Evolutionary conservation across 768 basidiomycete species (phyloP).

Genomic region (Hypholoma sublateritium): DNA sequence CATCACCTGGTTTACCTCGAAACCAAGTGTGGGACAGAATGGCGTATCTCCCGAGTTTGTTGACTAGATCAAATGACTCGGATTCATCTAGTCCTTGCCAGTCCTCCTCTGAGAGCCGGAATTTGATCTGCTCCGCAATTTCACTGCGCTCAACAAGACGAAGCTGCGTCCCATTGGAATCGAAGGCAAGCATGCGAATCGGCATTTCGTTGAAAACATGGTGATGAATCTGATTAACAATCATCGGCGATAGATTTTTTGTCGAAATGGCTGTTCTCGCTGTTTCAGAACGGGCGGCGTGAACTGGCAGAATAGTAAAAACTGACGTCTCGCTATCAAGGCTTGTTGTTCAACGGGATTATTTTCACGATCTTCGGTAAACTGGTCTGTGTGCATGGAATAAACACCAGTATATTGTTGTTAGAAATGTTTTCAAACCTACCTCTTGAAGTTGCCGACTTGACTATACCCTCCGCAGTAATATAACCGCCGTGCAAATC

Average conservation of each 20-base stretch:
- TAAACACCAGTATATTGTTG: neutral
- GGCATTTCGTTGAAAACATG: neutral
- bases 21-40: conserved; percentile 6
- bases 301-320: neutral
- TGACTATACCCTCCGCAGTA: neutral
- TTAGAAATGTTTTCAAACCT: neutral
- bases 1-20: neutral
- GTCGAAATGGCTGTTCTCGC: neutral
- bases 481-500: neutral
- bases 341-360: too few relatives aligned
- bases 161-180: neutral
- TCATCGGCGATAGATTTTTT: neutral
- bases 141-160: neutral
- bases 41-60: neutral
- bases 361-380: too few relatives aligned
- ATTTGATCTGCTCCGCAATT: neutral
- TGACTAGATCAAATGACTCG: neutral
- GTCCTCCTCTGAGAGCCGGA: neutral
- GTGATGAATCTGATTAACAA: neutral
- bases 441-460: neutral
- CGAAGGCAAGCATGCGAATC: neutral
- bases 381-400: too few relatives aligned
- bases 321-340: too few relatives aligned
- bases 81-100: neutral
- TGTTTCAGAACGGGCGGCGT: too few relatives aligned